Conservation (phyloP, 129 eudicot genomes). For the Heracleum sosnowskyi region DNA sequence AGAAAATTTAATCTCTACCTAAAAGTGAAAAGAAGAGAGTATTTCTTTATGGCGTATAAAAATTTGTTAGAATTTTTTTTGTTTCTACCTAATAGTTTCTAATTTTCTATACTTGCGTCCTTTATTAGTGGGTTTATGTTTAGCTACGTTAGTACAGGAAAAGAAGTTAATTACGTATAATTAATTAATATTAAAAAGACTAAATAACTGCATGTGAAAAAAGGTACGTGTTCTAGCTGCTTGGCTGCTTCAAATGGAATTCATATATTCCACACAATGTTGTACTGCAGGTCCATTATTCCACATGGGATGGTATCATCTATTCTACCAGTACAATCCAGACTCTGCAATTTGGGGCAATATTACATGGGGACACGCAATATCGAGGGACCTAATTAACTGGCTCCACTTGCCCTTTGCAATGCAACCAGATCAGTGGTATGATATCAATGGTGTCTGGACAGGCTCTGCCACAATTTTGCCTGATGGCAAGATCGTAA, state of each 20-base stretch:
- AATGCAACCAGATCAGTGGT: constrained; percentile 81
- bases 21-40: too few species aligned
- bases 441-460: constrained; percentile 85
- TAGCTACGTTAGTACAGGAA: neutral
- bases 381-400: constrained; percentile 60
- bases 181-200: too few species aligned
- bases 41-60: too few species aligned
- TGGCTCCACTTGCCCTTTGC: constrained; percentile 78
- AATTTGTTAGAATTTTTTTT: too few species aligned
- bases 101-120: too few species aligned
- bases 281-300: constrained; percentile 64
- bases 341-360: constrained; percentile 90
- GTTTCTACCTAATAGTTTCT: too few species aligned
- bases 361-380: constrained; percentile 92
- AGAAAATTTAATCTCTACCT: too few species aligned
- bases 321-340: constrained; percentile 87
- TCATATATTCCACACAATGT: neutral
- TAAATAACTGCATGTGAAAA: neutral
- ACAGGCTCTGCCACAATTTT: constrained; percentile 86
- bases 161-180: too few species aligned
- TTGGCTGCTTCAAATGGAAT: neutral
- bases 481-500: constrained; percentile 65
- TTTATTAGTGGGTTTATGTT: neutral
- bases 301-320: constrained; percentile 84
- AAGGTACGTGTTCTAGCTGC: neutral